phyloP scores from a whole-genome alignment of 1,284 basidiomycete genomes.

The Leccinum subatratum region DNA sequence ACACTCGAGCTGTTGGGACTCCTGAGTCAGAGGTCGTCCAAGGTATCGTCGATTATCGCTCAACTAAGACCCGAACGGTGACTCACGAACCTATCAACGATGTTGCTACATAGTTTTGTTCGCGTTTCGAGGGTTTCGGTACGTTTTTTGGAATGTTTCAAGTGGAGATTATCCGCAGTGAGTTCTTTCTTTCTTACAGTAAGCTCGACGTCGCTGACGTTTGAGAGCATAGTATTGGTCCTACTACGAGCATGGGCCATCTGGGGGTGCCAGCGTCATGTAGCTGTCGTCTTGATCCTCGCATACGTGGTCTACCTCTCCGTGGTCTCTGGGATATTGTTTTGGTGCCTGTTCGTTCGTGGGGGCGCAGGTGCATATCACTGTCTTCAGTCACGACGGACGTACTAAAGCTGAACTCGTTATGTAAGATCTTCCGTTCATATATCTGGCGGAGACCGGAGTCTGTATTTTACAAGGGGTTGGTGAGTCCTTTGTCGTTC shows the following conservation, averaged over 20 bases:
- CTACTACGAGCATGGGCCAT: background rate
- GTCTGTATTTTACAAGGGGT: background rate
- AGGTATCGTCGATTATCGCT: too few relatives aligned
- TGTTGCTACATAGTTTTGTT: too few relatives aligned
- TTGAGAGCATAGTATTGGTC: background rate
- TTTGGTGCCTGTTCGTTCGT: background rate
- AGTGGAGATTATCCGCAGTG: background rate
- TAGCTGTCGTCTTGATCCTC: background rate
- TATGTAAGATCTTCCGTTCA: background rate
- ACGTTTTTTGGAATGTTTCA: background rate
- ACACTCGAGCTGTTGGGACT: too few relatives aligned
- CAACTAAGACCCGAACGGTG: too few relatives aligned
- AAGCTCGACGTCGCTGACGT: background rate
- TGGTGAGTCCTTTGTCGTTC: background rate
- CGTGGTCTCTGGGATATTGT: background rate
- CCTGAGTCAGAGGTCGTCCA: too few relatives aligned
- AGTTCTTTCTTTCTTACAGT: background rate
- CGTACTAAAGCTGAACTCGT: background rate
- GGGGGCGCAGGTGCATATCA: background rate
- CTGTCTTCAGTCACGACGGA: background rate
- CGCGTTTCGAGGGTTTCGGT: too few relatives aligned
- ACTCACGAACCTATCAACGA: too few relatives aligned
- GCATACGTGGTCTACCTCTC: background rate
- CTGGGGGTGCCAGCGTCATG: background rate
- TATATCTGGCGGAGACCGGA: background rate